Conservation (phyloP, 192 early-diverging fungal genomes). For the Thamnidium elegans region DNA sequence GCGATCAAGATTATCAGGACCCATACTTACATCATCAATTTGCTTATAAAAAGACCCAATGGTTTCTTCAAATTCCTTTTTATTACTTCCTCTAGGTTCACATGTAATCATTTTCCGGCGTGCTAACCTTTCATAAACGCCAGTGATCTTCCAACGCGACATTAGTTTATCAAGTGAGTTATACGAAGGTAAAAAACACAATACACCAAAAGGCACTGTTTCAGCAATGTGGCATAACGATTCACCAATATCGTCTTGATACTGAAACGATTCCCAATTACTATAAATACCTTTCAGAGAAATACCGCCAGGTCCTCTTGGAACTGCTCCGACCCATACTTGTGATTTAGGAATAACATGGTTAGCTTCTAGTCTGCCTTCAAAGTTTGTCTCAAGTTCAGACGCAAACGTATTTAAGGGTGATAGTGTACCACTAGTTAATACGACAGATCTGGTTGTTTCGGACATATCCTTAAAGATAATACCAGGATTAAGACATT, state of each 20-base stretch:
- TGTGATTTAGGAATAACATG: slow-evolving; percentile 68
- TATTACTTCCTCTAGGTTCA: slow-evolving; percentile 9
- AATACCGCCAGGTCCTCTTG: slow-evolving; percentile 41
- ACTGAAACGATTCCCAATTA: slow-evolving; percentile 38
- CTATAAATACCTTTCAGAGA: slow-evolving; percentile 46
- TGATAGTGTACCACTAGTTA: slow-evolving; percentile 69
- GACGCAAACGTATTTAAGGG: slow-evolving; percentile 55
- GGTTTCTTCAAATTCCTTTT: slow-evolving; percentile 25
- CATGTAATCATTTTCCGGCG: not conserved
- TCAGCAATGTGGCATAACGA: slow-evolving; percentile 25
- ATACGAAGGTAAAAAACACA: slow-evolving; percentile 42
- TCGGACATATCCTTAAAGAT: slow-evolving; percentile 42
- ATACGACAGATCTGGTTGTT: slow-evolving; percentile 47
- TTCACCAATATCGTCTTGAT: slow-evolving; percentile 54
- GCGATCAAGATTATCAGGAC: not conserved
- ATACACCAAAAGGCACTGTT: slow-evolving; percentile 43
- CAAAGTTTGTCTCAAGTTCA: slow-evolving; percentile 55
- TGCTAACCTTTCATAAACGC: not conserved
- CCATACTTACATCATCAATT: slow-evolving; percentile 10
- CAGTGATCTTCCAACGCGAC: slow-evolving; percentile 33
- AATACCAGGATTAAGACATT: slow-evolving; percentile 46
- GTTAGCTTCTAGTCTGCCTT: slow-evolving; percentile 50
- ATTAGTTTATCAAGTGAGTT: slow-evolving; percentile 27
- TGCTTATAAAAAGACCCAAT: slow-evolving; percentile 18
- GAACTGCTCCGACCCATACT: slow-evolving; percentile 53